Evolutionary conservation across 352 stramenopile species (phyloP), one percentile per base, ranked within the genome.

Genomic region (Peronospora destructor): DNA sequence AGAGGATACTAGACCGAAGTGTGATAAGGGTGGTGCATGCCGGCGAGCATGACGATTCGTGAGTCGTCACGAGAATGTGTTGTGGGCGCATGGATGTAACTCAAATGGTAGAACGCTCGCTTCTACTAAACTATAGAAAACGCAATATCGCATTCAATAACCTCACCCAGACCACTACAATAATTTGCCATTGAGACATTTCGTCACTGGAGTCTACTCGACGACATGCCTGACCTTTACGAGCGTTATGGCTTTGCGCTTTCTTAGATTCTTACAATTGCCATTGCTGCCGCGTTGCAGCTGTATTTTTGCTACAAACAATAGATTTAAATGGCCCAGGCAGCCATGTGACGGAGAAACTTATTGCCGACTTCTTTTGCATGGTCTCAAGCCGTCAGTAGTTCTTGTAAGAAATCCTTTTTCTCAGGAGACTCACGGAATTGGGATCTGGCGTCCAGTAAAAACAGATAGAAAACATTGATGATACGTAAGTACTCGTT

Each of bases 281-380:
- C 66, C 30, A 89, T 90, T 40, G 79, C 71, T 8, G 68, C 73
- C 8, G 68, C 58, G 7, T 49, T 91, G 35, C 79, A 87, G 56
- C 56, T 91, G 21, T 92, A 91, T 63, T 91, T 92, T 33, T 71
- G 82, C 29, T 78, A 88, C 61, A 89, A 89, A 46, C 73, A 86
- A 60, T 92, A 79, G 79, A 89, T 92, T 23, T 91, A 40, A 79
- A 14, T 5, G 40, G n/a, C 17, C 30, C 28, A 4, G 11, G 14
- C 23, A 28, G 19, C 12, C 29, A 33, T 48, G 50, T 49, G 38
- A 36, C 61, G 40, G 45, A 25, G 39, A 13, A 6, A 5, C 6
- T 16, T 13, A 21, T 14, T 12, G 16, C 39, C 11, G 14, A 29
- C 30, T 44, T 19, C 21, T 16, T 25, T 16, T 7, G 14, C n/a